These are phyloP conservation scores for Echeveria elegans DNA, from an alignment of 164 flowering plant genomes.

Conservation along the genomic window DNA sequence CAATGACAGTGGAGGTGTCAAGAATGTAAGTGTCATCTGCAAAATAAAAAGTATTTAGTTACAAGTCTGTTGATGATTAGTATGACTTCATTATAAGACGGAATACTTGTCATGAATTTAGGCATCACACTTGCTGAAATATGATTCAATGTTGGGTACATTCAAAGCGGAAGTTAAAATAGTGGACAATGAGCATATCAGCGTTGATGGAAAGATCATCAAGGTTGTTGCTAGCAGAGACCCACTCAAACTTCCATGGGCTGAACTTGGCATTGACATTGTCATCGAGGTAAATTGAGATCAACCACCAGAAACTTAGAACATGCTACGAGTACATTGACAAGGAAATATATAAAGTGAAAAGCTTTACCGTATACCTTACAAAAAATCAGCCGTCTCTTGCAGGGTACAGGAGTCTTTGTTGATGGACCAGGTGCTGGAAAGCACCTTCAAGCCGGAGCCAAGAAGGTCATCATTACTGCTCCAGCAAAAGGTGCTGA, in stretches of 20 bases:
- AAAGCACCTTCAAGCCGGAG: constrained; percentile 98
- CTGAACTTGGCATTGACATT: constrained; percentile 92
- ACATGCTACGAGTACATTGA: not conserved
- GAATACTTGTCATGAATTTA: constrained; percentile 14
- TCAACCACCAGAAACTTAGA: too few relatives aligned
- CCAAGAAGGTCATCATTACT: constrained; percentile 93
- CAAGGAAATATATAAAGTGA: not conserved
- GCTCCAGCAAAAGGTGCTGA: constrained; percentile 99
- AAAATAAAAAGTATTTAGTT: not conserved
- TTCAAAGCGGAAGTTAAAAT: constrained; percentile 93
- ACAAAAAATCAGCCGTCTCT: not conserved
- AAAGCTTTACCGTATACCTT: not conserved
- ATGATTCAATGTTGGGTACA: constrained; percentile 89
- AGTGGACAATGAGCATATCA: constrained; percentile 66
- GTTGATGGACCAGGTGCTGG: constrained; percentile 99
- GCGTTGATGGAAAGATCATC: constrained; percentile 83
- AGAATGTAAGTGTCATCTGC: constrained; percentile 47
- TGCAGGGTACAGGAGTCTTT: constrained; percentile 94
- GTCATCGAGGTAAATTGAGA: constrained; percentile 69
- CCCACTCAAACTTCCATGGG: constrained; percentile 95
- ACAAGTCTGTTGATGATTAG: not conserved
- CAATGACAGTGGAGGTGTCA: constrained; percentile 96
- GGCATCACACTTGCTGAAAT: constrained; percentile 97
- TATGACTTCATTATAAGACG: not conserved
- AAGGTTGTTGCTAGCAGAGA: constrained; percentile 95